Percentiles rank a stretch among this genome's conserved stretches.
These are phyloP conservation scores for Atalantia buxifolia DNA, from an alignment of 345 rosid genomes.

Conservation along the genomic window DNA sequence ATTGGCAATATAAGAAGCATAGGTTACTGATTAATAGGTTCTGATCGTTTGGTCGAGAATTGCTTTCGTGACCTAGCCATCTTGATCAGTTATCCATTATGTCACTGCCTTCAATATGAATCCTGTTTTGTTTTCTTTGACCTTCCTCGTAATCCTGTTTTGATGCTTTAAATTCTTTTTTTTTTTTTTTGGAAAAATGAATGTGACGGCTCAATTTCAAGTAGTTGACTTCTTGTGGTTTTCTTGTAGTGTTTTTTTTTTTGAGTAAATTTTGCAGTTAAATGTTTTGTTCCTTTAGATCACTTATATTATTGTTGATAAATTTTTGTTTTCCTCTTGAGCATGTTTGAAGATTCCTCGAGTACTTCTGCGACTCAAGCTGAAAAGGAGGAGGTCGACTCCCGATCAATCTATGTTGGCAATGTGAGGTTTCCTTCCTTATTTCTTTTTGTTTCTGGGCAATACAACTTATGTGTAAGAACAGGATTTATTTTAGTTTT, in stretches of 20 bases:
- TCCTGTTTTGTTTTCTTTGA: neutral
- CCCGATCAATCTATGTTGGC: constrained; percentile 95
- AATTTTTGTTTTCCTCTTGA: constrained; percentile 1
- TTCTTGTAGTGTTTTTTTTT: neutral
- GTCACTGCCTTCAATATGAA: neutral
- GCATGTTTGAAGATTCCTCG: constrained; percentile 59
- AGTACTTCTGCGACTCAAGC: constrained; percentile 63
- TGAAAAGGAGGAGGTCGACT: constrained; percentile 98
- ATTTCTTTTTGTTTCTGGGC: neutral
- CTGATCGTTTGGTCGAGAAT: neutral
- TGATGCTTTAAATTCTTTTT: neutral
- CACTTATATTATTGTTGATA: neutral
- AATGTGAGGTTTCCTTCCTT: constrained; percentile 63
- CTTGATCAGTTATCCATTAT: neutral
- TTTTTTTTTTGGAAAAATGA: neutral
- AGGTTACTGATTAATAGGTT: neutral
- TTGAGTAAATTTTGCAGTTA: neutral
- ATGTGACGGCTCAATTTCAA: neutral
- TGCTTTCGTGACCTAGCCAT: neutral
- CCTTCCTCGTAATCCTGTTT: neutral
- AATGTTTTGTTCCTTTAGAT: neutral
- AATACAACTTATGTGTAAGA: neutral
- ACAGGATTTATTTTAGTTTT: neutral
- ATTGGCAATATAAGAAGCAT: neutral
- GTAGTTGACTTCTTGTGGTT: neutral